Evolutionary conservation across 225 moss, liverwort and hornwort species (phyloP).

Genomic region (Marchantia paleacea): DNA sequence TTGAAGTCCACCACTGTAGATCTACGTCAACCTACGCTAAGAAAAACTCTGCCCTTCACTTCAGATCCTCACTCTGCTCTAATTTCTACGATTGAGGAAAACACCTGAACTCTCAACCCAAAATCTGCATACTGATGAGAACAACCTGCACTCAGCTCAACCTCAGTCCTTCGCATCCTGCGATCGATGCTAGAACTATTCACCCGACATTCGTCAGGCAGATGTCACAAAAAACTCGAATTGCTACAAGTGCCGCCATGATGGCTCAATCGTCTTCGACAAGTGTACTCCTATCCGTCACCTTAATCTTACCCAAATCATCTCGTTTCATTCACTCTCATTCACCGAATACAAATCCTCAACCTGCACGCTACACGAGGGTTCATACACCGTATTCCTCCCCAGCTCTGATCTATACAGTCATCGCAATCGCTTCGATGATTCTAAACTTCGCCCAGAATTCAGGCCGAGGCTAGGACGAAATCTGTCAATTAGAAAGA

Average conservation of each 20-base stretch:
- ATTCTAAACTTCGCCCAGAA: not conserved
- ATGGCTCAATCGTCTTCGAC: not conserved
- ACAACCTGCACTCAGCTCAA: slow-evolving; percentile 1
- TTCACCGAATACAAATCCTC: not conserved
- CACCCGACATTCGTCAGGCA: not conserved
- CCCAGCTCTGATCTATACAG: not conserved
- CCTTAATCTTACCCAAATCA: not conserved
- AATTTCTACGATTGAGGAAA: not conserved
- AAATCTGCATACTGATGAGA: not conserved
- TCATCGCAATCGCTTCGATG: not conserved
- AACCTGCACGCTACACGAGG: not conserved
- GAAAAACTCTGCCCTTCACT: not conserved
- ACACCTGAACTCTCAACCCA: not conserved
- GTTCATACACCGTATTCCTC: not conserved
- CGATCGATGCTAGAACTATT: not conserved
- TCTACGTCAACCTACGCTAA: not conserved
- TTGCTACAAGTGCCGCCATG: not conserved
- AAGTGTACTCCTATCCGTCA: not conserved
- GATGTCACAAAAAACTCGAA: not conserved
- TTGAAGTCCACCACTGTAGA: slow-evolving; percentile 9
- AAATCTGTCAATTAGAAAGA: not conserved
- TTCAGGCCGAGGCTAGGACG: not conserved
- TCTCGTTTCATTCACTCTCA: not conserved
- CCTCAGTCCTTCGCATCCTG: not conserved
- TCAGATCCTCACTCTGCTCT: not conserved